Evolutionary conservation across 2,329 filamentous ascomycete species (phyloP), one percentile per base, ranked within the genome.

Genomic region (Arthrobotrys entomopaga): DNA sequence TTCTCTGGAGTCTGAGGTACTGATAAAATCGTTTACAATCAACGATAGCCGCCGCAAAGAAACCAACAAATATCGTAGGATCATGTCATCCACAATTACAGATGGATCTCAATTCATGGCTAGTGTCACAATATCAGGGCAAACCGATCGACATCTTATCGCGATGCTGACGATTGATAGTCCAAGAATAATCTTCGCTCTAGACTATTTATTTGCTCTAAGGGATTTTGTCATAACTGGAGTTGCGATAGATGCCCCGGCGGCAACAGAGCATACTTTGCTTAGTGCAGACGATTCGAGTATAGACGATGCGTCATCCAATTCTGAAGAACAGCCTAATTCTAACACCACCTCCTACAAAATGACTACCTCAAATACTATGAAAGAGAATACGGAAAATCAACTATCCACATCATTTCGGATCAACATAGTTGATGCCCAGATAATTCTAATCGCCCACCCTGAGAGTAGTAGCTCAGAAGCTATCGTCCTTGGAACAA

Each of bases 31-130:
- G 0, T 97, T 99, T 81, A 97, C 93, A 0, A 97, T 98, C 77
- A 88, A 91, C 65, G 95, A 99, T 81, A 97, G 91, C 76, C 89
- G 96, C n/a, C 89, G 88, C 3, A 87, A 88, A 63, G 93, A 96
- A 78, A 91, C 90, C 3, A 99, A 97, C 84, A 97, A 96, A 80
- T 99, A 96, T 85, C 89, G 93, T 58, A 96, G 94, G 81, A 97
- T 99, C 82, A 98, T 99, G 95, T 93, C 93, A 1, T 89, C 96
- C 65, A 93, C 93, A 79, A 98, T 97, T 81, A 94, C 93, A 78
- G 90, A 93, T 65, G 93, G 95, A 52, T 93, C 98, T 81, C 96
- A 99, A 79, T 93, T 99, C 79, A 99, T 99, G 95, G 95, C 95
- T 16, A 97, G 91, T 80, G 84, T 99, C 2, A 96, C 93, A 0